Percentiles rank a stretch among this genome's conserved stretches.
Conservation (phyloP, 345 rosid genomes). For the Gynandropsis gynandra region DNA sequence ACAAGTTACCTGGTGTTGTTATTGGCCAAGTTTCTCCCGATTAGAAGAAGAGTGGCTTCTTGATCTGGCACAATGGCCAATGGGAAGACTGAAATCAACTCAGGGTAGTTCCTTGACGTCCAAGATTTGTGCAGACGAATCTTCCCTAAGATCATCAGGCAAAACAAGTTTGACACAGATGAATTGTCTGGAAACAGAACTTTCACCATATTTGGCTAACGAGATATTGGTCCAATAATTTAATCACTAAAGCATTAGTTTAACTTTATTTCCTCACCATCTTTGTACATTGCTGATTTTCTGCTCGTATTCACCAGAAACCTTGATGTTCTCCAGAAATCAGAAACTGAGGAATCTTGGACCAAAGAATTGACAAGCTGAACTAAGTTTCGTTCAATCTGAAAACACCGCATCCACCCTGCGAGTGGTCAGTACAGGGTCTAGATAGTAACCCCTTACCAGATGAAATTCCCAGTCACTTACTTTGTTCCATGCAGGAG, state of each 20-base stretch:
- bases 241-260: background rate
- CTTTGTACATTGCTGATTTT: conserved; percentile 59
- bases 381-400: conserved; percentile 63
- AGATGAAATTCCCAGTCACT: conserved; percentile 29
- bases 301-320: conserved; percentile 62
- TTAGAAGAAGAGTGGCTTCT: conserved; percentile 50
- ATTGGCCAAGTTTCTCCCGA: conserved; percentile 65
- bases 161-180: too few species aligned
- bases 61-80: conserved; percentile 70
- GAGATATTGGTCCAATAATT: too few species aligned
- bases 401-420: conserved; percentile 24
- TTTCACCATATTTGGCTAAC: too few species aligned
- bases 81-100: conserved; percentile 72
- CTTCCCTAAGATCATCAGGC: too few species aligned
- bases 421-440: conserved; percentile 28
- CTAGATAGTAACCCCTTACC: background rate
- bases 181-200: too few species aligned
- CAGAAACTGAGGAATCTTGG: conserved; percentile 46
- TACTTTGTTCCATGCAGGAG: conserved; percentile 64
- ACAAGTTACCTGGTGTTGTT: conserved; percentile 59
- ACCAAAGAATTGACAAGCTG: conserved; percentile 44
- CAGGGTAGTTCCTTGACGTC: conserved; percentile 70
- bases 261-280: conserved; percentile 39
- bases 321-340: conserved; percentile 67
- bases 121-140: conserved; percentile 65